phyloP scores from a whole-genome alignment of 306 rosid genomes.

The Alnus glutinosa region DNA sequence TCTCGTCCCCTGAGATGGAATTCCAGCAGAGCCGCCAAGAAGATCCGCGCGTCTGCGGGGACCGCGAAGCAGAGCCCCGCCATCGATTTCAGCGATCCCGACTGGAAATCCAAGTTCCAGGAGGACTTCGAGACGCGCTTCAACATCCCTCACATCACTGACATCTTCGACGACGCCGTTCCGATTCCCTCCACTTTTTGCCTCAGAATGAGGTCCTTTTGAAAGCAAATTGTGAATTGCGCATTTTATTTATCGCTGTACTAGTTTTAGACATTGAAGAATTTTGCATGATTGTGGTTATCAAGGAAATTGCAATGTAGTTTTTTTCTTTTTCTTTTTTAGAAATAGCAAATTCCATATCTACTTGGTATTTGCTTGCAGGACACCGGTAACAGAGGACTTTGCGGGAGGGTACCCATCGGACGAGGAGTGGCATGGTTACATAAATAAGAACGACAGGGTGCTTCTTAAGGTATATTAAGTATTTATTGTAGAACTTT shows the following conservation, averaged over 20 bases:
- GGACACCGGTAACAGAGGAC: slow-evolving; percentile 69
- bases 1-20: slow-evolving; percentile 13
- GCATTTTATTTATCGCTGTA: neutral
- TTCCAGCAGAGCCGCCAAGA: slow-evolving; percentile 6
- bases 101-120: slow-evolving; percentile 84
- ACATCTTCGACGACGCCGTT: slow-evolving; percentile 53
- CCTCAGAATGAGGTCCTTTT: slow-evolving; percentile 79
- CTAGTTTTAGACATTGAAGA: neutral
- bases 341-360: neutral
- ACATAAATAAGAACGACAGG: slow-evolving; percentile 85
- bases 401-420: slow-evolving; percentile 70
- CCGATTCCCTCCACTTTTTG: slow-evolving; percentile 95
- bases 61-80: slow-evolving; percentile 23
- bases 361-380: slow-evolving; percentile 24
- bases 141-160: slow-evolving; percentile 79
- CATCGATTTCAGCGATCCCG: slow-evolving; percentile 77
- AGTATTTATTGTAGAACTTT: neutral
- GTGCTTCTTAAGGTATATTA: slow-evolving; percentile 83
- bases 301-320: neutral
- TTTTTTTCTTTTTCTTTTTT: neutral
- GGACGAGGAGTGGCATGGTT: slow-evolving; percentile 95
- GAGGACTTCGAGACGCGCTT: slow-evolving; percentile 71
- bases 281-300: neutral
- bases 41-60: slow-evolving; percentile 32
- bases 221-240: neutral